phyloP scores from a whole-genome alignment of 108 stramenopile species.

The Schizochytrium sp. region DNA sequence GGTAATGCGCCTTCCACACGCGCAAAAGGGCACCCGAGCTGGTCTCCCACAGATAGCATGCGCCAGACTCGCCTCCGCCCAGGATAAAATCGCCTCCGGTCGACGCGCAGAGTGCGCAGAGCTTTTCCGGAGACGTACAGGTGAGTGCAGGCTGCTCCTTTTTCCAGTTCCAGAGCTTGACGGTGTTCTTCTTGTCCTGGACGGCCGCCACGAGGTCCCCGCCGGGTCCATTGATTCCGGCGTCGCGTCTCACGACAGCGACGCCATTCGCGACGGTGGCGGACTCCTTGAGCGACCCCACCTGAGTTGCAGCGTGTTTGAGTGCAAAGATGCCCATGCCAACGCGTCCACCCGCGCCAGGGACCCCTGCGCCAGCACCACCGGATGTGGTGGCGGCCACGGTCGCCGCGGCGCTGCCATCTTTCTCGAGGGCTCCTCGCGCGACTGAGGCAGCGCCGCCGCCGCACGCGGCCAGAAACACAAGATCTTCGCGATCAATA shows the following conservation, averaged over 20 bases:
- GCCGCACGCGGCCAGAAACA: background rate
- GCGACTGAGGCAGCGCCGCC: background rate
- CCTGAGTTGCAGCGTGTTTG: background rate
- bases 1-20: conserved; percentile 16
- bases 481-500: background rate
- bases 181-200: background rate
- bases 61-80: background rate
- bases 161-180: background rate
- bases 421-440: background rate
- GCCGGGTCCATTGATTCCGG: background rate
- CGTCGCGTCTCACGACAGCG: background rate
- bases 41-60: background rate
- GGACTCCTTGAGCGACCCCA: background rate
- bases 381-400: background rate
- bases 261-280: background rate
- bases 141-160: background rate
- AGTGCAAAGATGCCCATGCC: background rate
- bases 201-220: background rate
- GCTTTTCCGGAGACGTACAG: background rate
- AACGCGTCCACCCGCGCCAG: background rate
- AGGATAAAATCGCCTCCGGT: background rate
- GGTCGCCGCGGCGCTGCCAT: background rate
- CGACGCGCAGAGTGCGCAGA: background rate
- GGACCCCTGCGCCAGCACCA: background rate
- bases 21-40: background rate